A percentile compares a stretch with the other conserved stretches of the same genome.
phyloP scores from a whole-genome alignment of 2,329 filamentous ascomycete genomes.

The Exophiala sideris region DNA sequence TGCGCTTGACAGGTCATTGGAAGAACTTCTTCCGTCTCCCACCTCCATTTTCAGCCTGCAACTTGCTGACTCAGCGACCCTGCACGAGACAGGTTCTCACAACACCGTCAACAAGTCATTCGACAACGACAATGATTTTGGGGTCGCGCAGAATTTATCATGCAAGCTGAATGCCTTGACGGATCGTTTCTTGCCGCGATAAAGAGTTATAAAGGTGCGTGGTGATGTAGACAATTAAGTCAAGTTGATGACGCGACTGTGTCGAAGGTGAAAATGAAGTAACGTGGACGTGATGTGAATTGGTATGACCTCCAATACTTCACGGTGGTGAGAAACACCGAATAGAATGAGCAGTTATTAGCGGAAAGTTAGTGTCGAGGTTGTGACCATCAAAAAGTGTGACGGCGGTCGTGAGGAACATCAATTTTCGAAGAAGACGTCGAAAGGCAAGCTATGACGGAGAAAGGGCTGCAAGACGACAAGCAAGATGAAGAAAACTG shows the following conservation, averaged over 20 bases:
- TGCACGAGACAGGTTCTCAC: not conserved
- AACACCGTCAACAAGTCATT: too few relatives aligned
- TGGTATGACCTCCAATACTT: not conserved
- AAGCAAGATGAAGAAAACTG: conserved; percentile 20
- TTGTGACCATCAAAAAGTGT: conserved; percentile 7
- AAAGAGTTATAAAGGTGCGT: too few relatives aligned
- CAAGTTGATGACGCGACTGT: too few relatives aligned
- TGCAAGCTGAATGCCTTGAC: too few relatives aligned
- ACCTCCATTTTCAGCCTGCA: conserved; percentile 23
- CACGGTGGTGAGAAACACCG: conserved; percentile 3
- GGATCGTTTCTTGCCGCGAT: too few relatives aligned
- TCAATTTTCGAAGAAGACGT: conserved; percentile 6
- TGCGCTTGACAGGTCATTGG: conserved; percentile 29
- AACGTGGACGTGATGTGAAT: not conserved
- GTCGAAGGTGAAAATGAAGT: conserved; percentile 6
- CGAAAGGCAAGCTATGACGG: not conserved
- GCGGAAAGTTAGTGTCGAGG: conserved; percentile 7
- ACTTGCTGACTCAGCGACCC: not conserved
- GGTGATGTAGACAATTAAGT: too few relatives aligned
- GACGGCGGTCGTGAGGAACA: conserved; percentile 10
- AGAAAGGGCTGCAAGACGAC: conserved; percentile 5
- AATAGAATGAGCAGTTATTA: conserved; percentile 3
- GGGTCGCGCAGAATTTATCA: too few relatives aligned
- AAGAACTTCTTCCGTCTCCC: conserved; percentile 24
- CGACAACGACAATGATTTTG: too few relatives aligned